Evolutionary conservation across 2,329 filamentous ascomycete species (phyloP), one percentile per base, ranked within the genome.

Genomic region (Polytolypa hystricis): DNA sequence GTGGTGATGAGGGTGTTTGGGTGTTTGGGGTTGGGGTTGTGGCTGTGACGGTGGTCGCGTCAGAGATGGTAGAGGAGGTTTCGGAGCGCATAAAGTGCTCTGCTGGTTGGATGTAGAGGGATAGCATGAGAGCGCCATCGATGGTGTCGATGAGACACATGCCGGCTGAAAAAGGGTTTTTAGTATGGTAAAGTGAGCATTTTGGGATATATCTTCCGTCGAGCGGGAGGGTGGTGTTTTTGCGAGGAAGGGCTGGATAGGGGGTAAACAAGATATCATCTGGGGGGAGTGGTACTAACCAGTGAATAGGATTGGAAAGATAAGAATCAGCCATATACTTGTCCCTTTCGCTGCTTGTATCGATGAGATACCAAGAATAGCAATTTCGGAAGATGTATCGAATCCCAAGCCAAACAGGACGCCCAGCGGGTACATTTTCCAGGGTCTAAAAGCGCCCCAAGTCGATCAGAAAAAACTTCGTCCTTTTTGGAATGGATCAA

Each of bases 401-500:
- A 98, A 96, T 0, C 89, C 91, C 0, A 96, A 68, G 0, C 89
- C 91, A 51, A 89, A 96, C 4, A 96, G 65, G 0, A 96, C 70
- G 0, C 89, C 89, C 0, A 94, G 65, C 0, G 85, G 86, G 47
- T 93, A 91, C 86, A 94, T 94, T 59, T 96, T 96, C 89, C 89
- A 96, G 0, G 63, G 60, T 1, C 62, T 65, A 30, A 5, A 7
- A 27, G 17, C n/a, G n/a, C n/a, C n/a, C n/a, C n/a, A n/a, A n/a
- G n/a, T n/a, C n/a, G n/a, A n/a, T n/a, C n/a, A 21, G 5, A 28
- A 41, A 30, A 11, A 9, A 25, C 6, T 11, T 19, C 15, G 37
- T n/a, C n/a, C n/a, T n/a, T n/a, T n/a, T n/a, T n/a, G n/a, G n/a
- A n/a, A n/a, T n/a, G n/a, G n/a, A 34, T 8, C 10, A 7, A 15